Base-by-base conservation (phyloP, 106 monocot genomes). In the Gastrodia elata region DNA sequence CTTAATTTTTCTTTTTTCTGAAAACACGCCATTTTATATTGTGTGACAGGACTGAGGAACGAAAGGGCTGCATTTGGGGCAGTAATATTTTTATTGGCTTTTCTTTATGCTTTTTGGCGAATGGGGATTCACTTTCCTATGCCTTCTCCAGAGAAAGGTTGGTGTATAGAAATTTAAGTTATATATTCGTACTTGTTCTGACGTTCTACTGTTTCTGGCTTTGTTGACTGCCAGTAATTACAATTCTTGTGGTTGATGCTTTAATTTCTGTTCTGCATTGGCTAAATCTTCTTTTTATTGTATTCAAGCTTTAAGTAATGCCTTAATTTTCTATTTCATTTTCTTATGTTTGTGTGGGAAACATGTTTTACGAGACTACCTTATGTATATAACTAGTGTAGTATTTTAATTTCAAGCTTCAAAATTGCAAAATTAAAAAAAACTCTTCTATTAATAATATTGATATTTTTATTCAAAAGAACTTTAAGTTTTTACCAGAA, bases 81-180 rank as follows among this genome's bases (percentile, higher is more conserved):
- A 74, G 76, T 81, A 71, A 55, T 97, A 44, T 97, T 97, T 70
- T 78, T 93, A 56, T 74, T 90, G 64, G 88, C 76, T 9, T 97
- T 97, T 77, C 82, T 97, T 32, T 97, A 93, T 80, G 96, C 68
- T 55, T 97, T 97, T 80, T 97, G 96, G 96, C 90, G 90, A 46
- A 84, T 97, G 90, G 96, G 96, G 18, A 86, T 93, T 77, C 96
- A 97, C 67, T 97, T 97, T 83, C 96, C 96, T 10, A 92, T 97
- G 96, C 96, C 90, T 82, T 92, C 90, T 74, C 87, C 83, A 44
- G 92, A 97, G 68, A 92, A 86, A 86, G 96, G 96, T 97, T 80
- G 73, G 67, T 38, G 16, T 8, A 35, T 67, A 61, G 20, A 27
- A 38, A 14, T 67, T 67, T 67, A 6, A 27, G 2, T 20, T 24